A percentile compares a stretch with the other conserved stretches of the same genome.
Conservation (phyloP, 2,329 filamentous ascomycete genomes). For the Hymenoscyphus occultus region DNA sequence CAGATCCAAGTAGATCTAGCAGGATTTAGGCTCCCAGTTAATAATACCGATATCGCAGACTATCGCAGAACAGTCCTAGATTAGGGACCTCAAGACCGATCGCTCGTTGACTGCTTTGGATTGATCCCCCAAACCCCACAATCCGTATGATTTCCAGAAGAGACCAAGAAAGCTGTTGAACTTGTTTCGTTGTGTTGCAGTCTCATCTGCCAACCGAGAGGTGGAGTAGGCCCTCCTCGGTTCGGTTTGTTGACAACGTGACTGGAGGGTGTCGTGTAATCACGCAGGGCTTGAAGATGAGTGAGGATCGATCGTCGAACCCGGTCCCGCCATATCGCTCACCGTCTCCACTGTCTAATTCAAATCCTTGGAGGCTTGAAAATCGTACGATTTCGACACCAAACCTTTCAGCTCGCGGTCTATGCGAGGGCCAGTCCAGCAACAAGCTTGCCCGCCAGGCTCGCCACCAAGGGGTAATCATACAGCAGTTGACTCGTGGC, state of each 20-base stretch:
- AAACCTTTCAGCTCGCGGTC: conserved; percentile 2
- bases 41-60: not conserved
- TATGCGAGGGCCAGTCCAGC: not conserved
- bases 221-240: not conserved
- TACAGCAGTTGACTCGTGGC: not conserved
- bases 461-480: not conserved
- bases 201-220: not conserved
- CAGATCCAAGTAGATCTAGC: conserved; percentile 1
- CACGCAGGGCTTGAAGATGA: conserved; percentile 3
- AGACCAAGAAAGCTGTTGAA: not conserved
- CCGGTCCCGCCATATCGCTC: not conserved
- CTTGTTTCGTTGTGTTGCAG: not conserved
- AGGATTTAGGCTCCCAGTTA: not conserved
- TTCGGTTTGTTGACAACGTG: not conserved
- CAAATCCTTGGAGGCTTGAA: not conserved
- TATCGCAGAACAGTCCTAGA: not conserved
- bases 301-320: conserved; percentile 5
- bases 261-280: conserved; percentile 3
- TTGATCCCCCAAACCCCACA: not conserved
- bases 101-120: no score
- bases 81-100: not conserved
- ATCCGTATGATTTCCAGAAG: not conserved
- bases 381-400: conserved; percentile 2
- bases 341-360: not conserved
- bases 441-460: not conserved